phyloP scores from a whole-genome alignment of 352 stramenopile species.

The Globisporangium cylindrosporum region DNA sequence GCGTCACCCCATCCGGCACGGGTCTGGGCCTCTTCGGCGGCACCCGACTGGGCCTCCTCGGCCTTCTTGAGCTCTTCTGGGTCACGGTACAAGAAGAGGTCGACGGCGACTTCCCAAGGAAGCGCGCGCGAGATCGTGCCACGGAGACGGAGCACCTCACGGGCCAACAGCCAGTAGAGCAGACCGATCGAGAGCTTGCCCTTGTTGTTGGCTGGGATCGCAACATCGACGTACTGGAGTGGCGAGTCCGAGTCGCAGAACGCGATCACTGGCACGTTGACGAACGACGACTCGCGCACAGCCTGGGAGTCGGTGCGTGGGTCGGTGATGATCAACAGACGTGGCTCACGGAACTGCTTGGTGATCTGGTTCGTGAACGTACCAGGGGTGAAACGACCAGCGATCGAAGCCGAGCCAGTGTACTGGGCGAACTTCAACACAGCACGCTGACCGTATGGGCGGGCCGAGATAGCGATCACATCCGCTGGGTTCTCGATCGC shows the following conservation, averaged over 20 bases:
- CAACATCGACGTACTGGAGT: constrained; percentile 98
- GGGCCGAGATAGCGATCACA: constrained; percentile 98
- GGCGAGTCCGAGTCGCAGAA: constrained; percentile 99
- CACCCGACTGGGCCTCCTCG: constrained; percentile 94
- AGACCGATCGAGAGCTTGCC: constrained; percentile 99
- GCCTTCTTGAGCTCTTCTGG: constrained; percentile 99
- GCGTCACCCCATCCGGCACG: constrained; percentile 74
- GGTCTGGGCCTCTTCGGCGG: constrained; percentile 65
- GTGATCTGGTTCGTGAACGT: constrained; percentile 99
- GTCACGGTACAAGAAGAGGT: constrained; percentile 99
- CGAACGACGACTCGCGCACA: constrained; percentile 98
- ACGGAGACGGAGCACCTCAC: constrained; percentile 97
- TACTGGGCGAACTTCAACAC: constrained; percentile 99
- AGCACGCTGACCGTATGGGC: constrained; percentile 98
- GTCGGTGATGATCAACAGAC: constrained; percentile 99
- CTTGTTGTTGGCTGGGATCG: constrained; percentile 99
- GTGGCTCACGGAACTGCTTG: constrained; percentile 99
- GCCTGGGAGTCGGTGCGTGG: constrained; percentile 96
- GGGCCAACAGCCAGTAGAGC: constrained; percentile 99
- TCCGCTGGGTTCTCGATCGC: constrained; percentile 99
- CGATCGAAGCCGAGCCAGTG: constrained; percentile 97
- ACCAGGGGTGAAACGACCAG: constrained; percentile 98
- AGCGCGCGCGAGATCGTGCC: constrained; percentile 93
- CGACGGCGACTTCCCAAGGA: constrained; percentile 98
- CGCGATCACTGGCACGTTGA: constrained; percentile 99